phyloP scores from a whole-genome alignment of 2,329 filamentous ascomycete species.

The Cercospora citrullina region DNA sequence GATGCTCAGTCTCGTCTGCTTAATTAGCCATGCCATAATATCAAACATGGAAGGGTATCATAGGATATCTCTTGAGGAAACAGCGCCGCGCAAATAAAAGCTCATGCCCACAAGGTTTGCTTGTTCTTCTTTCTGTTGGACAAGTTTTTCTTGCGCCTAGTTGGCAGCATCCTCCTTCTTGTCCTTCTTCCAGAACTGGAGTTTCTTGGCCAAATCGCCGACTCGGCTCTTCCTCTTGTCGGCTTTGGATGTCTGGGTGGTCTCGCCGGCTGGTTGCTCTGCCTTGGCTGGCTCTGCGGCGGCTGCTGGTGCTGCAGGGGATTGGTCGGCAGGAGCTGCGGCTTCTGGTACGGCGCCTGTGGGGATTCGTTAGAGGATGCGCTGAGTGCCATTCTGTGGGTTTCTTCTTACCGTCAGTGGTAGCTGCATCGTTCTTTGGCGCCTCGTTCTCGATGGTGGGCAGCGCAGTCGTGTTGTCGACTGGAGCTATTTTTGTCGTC shows the following conservation, averaged over 20 bases:
- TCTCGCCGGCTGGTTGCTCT: constrained; percentile 8
- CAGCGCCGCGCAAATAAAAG: neutral
- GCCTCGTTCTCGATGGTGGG: constrained; percentile 4
- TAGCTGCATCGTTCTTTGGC: neutral
- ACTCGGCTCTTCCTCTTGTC: constrained; percentile 13
- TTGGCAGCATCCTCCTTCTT: constrained; percentile 13
- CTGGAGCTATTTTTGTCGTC: constrained; percentile 1
- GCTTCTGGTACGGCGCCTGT: constrained; percentile 4
- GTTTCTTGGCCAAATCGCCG: constrained; percentile 15
- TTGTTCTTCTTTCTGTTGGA: neutral
- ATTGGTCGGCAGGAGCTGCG: neutral
- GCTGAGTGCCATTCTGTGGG: neutral
- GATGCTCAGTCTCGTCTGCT: neutral
- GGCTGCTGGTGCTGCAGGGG: constrained; percentile 4
- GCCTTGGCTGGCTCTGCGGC: neutral
- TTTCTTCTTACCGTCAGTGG: constrained; percentile 6
- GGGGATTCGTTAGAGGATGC: neutral
- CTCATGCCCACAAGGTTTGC: neutral
- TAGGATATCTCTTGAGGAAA: constrained; percentile 5
- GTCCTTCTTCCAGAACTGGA: constrained; percentile 19
- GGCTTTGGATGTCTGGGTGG: constrained; percentile 6
- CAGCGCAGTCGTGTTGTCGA: neutral
- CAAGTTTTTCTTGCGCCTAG: neutral
- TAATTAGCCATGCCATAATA: constrained; percentile 5
- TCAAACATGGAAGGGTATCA: constrained; percentile 15